Percentiles rank a stretch among this genome's conserved stretches.
phyloP scores from a whole-genome alignment of 2,329 filamentous ascomycete genomes.

The Fusarium ramigenum region DNA sequence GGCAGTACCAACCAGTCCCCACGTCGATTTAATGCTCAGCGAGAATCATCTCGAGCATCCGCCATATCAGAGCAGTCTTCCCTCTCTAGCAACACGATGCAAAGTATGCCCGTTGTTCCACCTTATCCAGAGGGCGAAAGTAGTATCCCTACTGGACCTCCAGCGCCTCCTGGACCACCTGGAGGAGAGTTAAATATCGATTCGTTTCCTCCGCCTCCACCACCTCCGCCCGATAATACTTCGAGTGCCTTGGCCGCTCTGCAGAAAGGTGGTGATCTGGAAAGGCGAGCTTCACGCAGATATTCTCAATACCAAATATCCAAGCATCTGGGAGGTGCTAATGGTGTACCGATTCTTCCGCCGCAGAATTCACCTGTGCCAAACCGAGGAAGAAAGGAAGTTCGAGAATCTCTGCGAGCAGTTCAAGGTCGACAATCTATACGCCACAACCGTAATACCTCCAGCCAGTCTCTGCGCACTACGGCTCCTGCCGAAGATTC shows the following conservation, averaged over 20 bases:
- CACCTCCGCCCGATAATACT: conserved; percentile 74
- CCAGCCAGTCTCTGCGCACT: conserved; percentile 54
- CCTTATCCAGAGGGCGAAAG: conserved; percentile 74
- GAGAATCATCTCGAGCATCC: conserved; percentile 63
- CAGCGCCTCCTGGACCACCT: conserved; percentile 51
- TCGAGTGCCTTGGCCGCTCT: conserved; percentile 91
- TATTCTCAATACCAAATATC: conserved; percentile 98
- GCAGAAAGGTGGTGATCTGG: conserved; percentile 90
- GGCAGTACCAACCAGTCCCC: conserved; percentile 53
- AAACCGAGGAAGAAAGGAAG: conserved; percentile 81
- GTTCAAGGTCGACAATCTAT: conserved; percentile 65
- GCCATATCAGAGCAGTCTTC: conserved; percentile 70
- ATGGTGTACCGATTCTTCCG: conserved; percentile 87
- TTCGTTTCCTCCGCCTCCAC: conserved; percentile 76
- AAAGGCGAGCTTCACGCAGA: conserved; percentile 88
- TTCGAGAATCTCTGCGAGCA: conserved; percentile 82
- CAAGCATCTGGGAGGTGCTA: conserved; percentile 86
- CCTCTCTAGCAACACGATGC: conserved; percentile 78
- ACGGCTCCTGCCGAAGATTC: conserved; percentile 62
- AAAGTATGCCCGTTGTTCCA: conserved; percentile 78
- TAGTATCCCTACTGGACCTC: conserved; percentile 55
- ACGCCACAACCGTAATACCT: conserved; percentile 59
- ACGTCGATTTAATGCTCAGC: conserved; percentile 56
- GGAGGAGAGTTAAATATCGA: conserved; percentile 65
- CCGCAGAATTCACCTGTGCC: conserved; percentile 84